Conservation (phyloP, 176 grass and related monocot species). For the Hsuehochloa calcarea region DNA sequence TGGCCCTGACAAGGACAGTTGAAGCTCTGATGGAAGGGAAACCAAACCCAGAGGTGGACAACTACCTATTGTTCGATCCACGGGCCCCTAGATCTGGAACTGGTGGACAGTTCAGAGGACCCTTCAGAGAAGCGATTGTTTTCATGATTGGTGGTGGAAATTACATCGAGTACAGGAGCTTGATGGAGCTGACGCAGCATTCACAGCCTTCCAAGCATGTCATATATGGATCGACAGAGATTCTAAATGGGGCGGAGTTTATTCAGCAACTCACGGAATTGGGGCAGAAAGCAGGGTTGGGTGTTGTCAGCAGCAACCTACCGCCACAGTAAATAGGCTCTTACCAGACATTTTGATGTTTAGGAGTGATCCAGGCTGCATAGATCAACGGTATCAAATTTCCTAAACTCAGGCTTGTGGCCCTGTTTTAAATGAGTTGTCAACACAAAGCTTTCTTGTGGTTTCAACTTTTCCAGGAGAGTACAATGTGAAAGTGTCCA, state of each 20-base stretch:
- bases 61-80: slow-evolving; percentile 85
- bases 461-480: slow-evolving; percentile 6
- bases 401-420: slow-evolving; percentile 25
- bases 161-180: slow-evolving; percentile 95
- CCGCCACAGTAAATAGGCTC: slow-evolving; percentile 52
- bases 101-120: slow-evolving; percentile 82
- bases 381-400: slow-evolving; percentile 22
- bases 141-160: slow-evolving; percentile 99
- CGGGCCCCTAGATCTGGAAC: slow-evolving; percentile 69
- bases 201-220: slow-evolving; percentile 87
- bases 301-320: slow-evolving; percentile 45
- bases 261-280: slow-evolving; percentile 78
- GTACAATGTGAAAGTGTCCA: slow-evolving; percentile 20
- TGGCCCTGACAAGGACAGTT: slow-evolving; percentile 85
- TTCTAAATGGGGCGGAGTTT: slow-evolving; percentile 85
- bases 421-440: slow-evolving; percentile 32
- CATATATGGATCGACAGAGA: slow-evolving; percentile 88
- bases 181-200: slow-evolving; percentile 74
- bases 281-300: slow-evolving; percentile 85
- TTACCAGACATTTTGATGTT: slow-evolving; percentile 32
- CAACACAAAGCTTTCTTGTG: slow-evolving; percentile 32
- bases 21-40: slow-evolving; percentile 93
- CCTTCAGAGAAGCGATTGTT: slow-evolving; percentile 97
- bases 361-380: slow-evolving; percentile 30
- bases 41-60: slow-evolving; percentile 84